These are phyloP conservation scores for Boletus bicolor DNA, from an alignment of 768 basidiomycete species.

Conservation along the genomic window DNA sequence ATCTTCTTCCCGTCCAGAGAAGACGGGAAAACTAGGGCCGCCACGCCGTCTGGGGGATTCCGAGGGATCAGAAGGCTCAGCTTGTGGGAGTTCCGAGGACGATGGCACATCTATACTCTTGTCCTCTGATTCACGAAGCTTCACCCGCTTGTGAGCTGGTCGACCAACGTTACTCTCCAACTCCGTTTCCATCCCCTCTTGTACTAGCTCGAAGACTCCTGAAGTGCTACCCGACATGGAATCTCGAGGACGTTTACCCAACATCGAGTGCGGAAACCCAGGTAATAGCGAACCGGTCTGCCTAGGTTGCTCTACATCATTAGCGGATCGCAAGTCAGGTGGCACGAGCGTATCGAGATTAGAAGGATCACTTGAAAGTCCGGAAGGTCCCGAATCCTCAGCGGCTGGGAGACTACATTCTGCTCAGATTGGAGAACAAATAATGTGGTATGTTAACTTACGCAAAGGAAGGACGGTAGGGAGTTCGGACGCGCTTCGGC, in stretches of 20 bases:
- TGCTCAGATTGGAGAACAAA: conserved; percentile 12
- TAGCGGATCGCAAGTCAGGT: conserved; percentile 6
- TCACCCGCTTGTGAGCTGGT: conserved; percentile 55
- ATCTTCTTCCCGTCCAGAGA: conserved; percentile 42
- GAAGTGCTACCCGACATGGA: conserved; percentile 42
- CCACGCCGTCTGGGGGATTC: conserved; percentile 23
- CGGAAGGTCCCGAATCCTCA: conserved; percentile 20
- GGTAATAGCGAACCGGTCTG: conserved; percentile 26
- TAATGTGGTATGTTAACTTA: conserved; percentile 12
- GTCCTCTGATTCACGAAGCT: conserved; percentile 30
- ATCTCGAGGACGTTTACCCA: conserved; percentile 69
- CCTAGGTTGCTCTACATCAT: conserved; percentile 11
- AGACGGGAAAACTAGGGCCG: conserved; percentile 47
- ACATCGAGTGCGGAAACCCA: conserved; percentile 42
- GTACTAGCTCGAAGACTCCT: conserved; percentile 41
- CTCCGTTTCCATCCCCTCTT: conserved; percentile 40
- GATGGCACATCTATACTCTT: conserved; percentile 12
- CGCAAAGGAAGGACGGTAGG: conserved; percentile 24
- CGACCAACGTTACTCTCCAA: conserved; percentile 37
- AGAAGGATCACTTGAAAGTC: conserved; percentile 21
- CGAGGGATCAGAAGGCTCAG: conserved; percentile 13
- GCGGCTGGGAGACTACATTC: conserved; percentile 17
- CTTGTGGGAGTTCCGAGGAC: conserved; percentile 12
- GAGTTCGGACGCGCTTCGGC: conserved; percentile 34
- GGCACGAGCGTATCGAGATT: conserved; percentile 14